Evolutionary conservation across 2,329 filamentous ascomycete genomes (phyloP), one percentile per base, ranked within the genome.

Genomic region (Monosporascus cannonballus): DNA sequence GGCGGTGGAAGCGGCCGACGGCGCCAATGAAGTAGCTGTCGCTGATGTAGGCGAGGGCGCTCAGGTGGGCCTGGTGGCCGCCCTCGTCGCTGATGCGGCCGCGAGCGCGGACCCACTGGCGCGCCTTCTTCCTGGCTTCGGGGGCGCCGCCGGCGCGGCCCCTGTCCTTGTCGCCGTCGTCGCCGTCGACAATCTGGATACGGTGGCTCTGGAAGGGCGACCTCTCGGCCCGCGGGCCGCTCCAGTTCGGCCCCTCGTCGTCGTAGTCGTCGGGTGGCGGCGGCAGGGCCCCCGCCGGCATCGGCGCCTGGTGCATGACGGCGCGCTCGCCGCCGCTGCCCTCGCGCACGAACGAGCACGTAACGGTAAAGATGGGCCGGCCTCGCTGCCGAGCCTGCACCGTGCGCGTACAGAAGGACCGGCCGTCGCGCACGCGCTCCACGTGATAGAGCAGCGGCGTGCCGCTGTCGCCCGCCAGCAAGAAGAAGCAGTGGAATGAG

Each of bases 401-500:
- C 1, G 93, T 97, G 51, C 94, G 81, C 38, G 94, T 97, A 51
- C 90, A 86, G 69, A 92, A 99, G 49, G 87, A 92, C 54, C 87
- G 85, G 8, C 94, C 94, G 67, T 96, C 90, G 51, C 94, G 86
- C 47, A 99, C 90, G 50, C 89, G 83, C 75, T 97, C 94, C 47
- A 99, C 94, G 67, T 96, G 90, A 75, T 96, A 97, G 56, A 96
- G 79, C 59, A 97, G 88, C 34, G 94, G 93, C 18, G 94, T 86
- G 55, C 87, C 83, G 14, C 84, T 79, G 65, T 93, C 89, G 27
- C 94, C 94, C 4, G 93, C 92, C 2, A 97, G 84, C 36, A 99
- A 85, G 71, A 99, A 99, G 76, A 97, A 99, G 81, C 94, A 97
- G 79, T 99, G 94, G 88, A 96, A 96, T 67, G 87, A 93, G 76